Conservation (phyloP, 139 green algal genomes). For the Chlamydomonas incerta region DNA sequence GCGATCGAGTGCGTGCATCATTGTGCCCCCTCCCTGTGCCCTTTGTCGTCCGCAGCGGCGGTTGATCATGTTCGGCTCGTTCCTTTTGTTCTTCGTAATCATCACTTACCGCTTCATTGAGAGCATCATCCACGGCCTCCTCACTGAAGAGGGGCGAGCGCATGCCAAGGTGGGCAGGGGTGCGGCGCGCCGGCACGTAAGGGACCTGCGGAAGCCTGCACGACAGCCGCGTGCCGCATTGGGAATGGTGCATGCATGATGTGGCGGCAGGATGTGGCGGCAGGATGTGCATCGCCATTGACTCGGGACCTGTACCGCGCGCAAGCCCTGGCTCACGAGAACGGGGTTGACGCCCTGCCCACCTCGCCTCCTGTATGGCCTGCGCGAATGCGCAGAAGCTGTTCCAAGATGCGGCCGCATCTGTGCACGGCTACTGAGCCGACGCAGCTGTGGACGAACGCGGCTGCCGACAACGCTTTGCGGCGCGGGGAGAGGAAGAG, state of each 20-base stretch:
- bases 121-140: constrained; percentile 53
- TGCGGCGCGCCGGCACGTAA: not conserved
- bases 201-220: not conserved
- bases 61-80: constrained; percentile 66
- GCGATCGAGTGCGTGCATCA: no score
- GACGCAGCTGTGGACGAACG: no score
- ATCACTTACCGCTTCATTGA: constrained; percentile 77
- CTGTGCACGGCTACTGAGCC: constrained; percentile 56
- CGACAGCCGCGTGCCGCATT: no score
- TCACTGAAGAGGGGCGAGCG: constrained; percentile 60
- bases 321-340: no score
- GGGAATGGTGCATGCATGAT: no score
- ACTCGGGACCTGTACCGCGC: no score
- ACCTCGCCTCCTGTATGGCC: no score
- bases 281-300: no score
- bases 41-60: constrained; percentile 29
- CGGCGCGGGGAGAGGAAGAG: no score
- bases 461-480: no score
- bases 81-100: constrained; percentile 69
- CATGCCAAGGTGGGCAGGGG: constrained; percentile 43
- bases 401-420: constrained; percentile 66
- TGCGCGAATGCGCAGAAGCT: constrained; percentile 60
- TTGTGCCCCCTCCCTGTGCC: not conserved
- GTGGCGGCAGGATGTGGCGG: no score
- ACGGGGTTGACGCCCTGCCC: no score